A percentile compares a stretch with the other conserved stretches of the same genome.
These are phyloP conservation scores for Cordyceps cicadae DNA, from an alignment of 2,329 filamentous ascomycete genomes.

Conservation along the genomic window DNA sequence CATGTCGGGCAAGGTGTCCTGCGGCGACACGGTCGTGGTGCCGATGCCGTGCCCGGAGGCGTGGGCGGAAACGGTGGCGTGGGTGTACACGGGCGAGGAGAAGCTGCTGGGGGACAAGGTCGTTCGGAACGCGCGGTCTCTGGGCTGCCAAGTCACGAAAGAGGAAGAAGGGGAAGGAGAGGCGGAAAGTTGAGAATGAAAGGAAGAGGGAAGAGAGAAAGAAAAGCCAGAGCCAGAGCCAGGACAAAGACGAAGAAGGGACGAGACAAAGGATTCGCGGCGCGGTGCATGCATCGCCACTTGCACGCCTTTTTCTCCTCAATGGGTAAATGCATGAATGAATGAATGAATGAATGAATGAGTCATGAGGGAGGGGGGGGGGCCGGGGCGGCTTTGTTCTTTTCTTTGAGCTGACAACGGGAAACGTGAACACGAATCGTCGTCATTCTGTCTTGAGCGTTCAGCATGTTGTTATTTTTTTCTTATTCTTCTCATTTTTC, in stretches of 20 bases:
- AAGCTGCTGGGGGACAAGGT: constrained; percentile 36
- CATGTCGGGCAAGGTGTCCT: constrained; percentile 41
- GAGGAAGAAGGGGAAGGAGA: not conserved
- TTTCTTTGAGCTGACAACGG: not conserved
- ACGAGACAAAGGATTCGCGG: constrained; percentile 1
- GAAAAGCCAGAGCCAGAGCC: not conserved
- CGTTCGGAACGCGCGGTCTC: constrained; percentile 44
- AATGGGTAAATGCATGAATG: not conserved
- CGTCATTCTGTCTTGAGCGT: not conserved
- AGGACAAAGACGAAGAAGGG: constrained; percentile 3
- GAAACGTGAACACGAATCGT: not conserved
- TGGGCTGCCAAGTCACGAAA: constrained; percentile 37
- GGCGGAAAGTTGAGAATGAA: not conserved
- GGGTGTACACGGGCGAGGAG: constrained; percentile 45
- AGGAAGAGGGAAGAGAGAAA: not conserved
- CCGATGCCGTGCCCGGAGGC: constrained; percentile 48
- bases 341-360: not conserved
- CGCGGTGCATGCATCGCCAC: constrained; percentile 6
- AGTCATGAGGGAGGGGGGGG: no score
- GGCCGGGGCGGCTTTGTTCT: constrained; percentile 5
- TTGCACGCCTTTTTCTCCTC: not conserved
- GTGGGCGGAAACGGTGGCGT: constrained; percentile 47
- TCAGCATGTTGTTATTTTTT: not conserved
- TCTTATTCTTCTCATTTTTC: no score
- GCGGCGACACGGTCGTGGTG: constrained; percentile 48